Conservation (phyloP, 208 protist genomes). For the Trypanosoma lewisi region DNA sequence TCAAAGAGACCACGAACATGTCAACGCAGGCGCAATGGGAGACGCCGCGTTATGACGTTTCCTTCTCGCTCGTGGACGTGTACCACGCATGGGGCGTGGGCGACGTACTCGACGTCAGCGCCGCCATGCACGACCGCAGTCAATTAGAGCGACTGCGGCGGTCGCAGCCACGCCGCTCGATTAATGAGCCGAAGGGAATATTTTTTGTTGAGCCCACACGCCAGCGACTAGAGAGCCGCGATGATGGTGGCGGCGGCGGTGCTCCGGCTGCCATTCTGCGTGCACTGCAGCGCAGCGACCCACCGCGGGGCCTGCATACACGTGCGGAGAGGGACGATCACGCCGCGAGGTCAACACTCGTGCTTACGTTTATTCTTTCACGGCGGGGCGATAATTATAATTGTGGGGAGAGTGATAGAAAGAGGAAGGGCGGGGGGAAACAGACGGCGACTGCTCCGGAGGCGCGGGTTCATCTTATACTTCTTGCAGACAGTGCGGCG, state of each 20-base stretch:
- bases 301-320: slow-evolving; percentile 19
- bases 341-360: slow-evolving; percentile 19
- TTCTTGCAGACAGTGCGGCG: slow-evolving; percentile 24
- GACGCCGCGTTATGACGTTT: background rate
- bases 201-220: slow-evolving; percentile 17
- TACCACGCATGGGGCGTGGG: slow-evolving; percentile 43
- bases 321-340: slow-evolving; percentile 24
- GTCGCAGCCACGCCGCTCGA: slow-evolving; percentile 4
- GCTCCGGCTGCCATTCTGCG: slow-evolving; percentile 2
- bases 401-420: background rate
- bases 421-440: too few relatives aligned
- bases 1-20: slow-evolving; percentile 1
- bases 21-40: background rate
- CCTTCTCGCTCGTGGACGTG: slow-evolving; percentile 44
- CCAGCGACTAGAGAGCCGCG: background rate
- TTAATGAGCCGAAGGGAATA: slow-evolving; percentile 24
- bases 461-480: slow-evolving; percentile 22
- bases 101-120: slow-evolving; percentile 33
- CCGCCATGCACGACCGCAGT: slow-evolving; percentile 18
- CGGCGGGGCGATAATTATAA: background rate
- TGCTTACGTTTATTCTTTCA: slow-evolving; percentile 24
- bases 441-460: too few relatives aligned
- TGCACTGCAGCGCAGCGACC: slow-evolving; percentile 16
- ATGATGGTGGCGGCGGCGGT: too few relatives aligned
- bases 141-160: slow-evolving; percentile 3